A percentile compares a stretch with the other conserved stretches of the same genome.
Evolutionary conservation across 495 filamentous ascomycete genomes (phyloP).

Genomic region (Immersiella caudata): DNA sequence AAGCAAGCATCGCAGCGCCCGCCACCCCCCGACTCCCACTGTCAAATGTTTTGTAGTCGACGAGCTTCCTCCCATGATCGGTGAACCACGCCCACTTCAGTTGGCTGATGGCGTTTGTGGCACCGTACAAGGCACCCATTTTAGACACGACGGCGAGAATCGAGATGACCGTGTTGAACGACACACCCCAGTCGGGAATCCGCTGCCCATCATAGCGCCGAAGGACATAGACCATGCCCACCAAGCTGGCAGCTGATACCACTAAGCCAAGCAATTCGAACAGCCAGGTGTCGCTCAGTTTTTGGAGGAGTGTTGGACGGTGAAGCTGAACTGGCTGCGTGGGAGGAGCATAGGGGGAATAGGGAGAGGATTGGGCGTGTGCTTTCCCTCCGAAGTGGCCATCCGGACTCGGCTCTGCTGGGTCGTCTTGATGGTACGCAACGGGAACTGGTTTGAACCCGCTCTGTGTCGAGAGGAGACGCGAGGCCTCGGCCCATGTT

Average conservation of each 20-base stretch:
- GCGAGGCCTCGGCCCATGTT: constrained; percentile 4
- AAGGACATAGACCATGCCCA: background rate
- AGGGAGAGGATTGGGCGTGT: too few species aligned
- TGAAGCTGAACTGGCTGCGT: background rate
- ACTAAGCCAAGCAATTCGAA: background rate
- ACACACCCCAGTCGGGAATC: background rate
- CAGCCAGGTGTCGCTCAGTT: background rate
- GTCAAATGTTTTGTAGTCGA: constrained; percentile 10
- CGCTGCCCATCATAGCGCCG: background rate
- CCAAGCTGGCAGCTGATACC: background rate
- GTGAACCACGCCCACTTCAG: constrained; percentile 2
- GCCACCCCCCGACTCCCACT: background rate
- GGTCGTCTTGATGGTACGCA: background rate
- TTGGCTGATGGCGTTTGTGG: constrained; percentile 4
- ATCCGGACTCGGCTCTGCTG: background rate
- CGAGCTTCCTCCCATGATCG: background rate
- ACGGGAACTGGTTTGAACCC: background rate
- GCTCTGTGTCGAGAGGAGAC: background rate
- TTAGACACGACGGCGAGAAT: background rate
- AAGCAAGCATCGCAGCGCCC: background rate
- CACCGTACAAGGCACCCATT: constrained; percentile 4
- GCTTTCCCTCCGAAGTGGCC: background rate
- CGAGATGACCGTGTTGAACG: constrained; percentile 2
- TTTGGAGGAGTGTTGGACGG: background rate
- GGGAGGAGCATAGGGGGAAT: too few species aligned